Evolutionary conservation across 495 filamentous ascomycete species (phyloP).

Genomic region (Penicillium salamii): DNA sequence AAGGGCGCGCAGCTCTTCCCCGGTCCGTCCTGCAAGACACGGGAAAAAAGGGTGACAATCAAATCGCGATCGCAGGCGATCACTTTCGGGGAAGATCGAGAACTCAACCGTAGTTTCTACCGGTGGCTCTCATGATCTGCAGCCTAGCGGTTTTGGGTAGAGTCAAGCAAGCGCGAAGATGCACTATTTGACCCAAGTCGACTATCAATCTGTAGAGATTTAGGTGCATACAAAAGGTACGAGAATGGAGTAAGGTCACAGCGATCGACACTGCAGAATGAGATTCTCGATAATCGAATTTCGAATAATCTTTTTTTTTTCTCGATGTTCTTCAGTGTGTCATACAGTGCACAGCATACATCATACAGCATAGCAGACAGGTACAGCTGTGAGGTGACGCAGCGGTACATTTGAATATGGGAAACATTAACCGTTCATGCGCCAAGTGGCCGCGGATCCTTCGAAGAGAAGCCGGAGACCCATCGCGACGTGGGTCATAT

Average conservation of each 20-base stretch:
- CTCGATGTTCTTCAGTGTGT: background rate
- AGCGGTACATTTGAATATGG: slow-evolving; percentile 1
- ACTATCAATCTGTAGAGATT: slow-evolving; percentile 2
- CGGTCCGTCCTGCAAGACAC: slow-evolving; percentile 18
- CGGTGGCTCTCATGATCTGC: slow-evolving; percentile 6
- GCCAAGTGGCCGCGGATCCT: slow-evolving; percentile 21
- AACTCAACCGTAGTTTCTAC: slow-evolving; percentile 3
- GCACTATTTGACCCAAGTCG: background rate
- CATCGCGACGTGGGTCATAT: slow-evolving; percentile 8
- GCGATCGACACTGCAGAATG: slow-evolving; percentile 11
- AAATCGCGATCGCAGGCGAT: slow-evolving; percentile 2
- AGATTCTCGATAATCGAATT: background rate
- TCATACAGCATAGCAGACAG: background rate
- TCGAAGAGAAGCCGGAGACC: slow-evolving; percentile 11
- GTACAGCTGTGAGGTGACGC: background rate
- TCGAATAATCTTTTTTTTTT: background rate
- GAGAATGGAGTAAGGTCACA: slow-evolving; percentile 2
- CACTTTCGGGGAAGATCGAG: slow-evolving; percentile 11
- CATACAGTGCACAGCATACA: slow-evolving; percentile 3
- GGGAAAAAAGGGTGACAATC: slow-evolving; percentile 1
- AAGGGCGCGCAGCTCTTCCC: slow-evolving; percentile 12
- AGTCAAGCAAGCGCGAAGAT: background rate
- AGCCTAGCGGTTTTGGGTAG: slow-evolving; percentile 2
- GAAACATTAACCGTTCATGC: slow-evolving; percentile 12
- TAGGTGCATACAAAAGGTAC: slow-evolving; percentile 1